These are phyloP conservation scores for Clarireedia homoeocarpa DNA, from an alignment of 2,329 filamentous ascomycete genomes.

Conservation along the genomic window DNA sequence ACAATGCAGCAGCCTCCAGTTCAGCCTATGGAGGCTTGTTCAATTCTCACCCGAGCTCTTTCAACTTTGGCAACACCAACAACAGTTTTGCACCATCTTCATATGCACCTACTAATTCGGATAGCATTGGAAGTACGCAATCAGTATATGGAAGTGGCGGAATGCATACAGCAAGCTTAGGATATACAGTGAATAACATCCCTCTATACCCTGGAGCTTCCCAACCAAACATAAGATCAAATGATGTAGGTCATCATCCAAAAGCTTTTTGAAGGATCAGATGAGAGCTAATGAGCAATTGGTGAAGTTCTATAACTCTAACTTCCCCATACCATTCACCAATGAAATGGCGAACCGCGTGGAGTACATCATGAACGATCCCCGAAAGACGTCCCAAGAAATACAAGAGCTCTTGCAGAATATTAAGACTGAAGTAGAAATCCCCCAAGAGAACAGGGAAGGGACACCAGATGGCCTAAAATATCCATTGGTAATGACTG, in stretches of 20 bases:
- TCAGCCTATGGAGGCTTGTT: not conserved
- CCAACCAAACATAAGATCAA: not conserved
- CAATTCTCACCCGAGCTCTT: not conserved
- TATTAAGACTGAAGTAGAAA: constrained; percentile 64
- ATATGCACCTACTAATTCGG: not conserved
- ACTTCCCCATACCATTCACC: constrained; percentile 25
- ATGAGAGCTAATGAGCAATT: constrained; percentile 32
- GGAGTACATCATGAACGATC: constrained; percentile 33
- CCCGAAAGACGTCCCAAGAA: constrained; percentile 51
- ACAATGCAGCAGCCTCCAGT: not conserved
- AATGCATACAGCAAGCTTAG: not conserved
- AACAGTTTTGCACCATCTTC: not conserved
- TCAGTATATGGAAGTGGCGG: not conserved
- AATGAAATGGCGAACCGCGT: constrained; percentile 19
- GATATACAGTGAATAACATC: constrained; percentile 3
- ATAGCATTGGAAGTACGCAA: not conserved
- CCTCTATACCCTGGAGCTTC: not conserved
- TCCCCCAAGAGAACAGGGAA: constrained; percentile 53
- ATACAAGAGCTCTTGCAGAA: constrained; percentile 63
- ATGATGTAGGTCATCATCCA: constrained; percentile 19
- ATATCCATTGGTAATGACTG: constrained; percentile 41
- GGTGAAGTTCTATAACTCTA: constrained; percentile 24
- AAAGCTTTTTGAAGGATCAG: constrained; percentile 32
- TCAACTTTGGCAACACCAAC: constrained; percentile 3
- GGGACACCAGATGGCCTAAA: constrained; percentile 62